Conservation (phyloP, 1,284 basidiomycete species). For the Cutaneotrichosporon cutaneum region DNA sequence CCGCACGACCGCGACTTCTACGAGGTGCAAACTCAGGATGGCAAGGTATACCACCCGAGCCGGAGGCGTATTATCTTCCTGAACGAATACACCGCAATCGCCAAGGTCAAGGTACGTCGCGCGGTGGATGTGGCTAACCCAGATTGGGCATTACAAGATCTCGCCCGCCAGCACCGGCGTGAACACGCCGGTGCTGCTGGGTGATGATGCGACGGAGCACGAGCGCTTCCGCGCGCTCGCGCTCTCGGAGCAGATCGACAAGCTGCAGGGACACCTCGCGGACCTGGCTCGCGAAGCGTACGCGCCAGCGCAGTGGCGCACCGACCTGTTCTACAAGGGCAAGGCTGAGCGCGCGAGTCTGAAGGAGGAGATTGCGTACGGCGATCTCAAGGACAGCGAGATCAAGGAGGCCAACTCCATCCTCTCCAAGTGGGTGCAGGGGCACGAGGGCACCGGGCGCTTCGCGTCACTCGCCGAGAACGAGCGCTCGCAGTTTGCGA, state of each 20-base stretch:
- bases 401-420: constrained; percentile 27
- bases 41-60: constrained; percentile 4
- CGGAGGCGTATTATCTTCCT: constrained; percentile 26
- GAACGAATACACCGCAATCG: constrained; percentile 27
- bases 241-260: constrained; percentile 24
- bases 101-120: constrained; percentile 24
- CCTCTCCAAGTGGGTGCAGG: constrained; percentile 30
- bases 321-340: constrained; percentile 31
- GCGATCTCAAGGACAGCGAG: constrained; percentile 33
- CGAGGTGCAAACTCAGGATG: constrained; percentile 19
- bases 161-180: not conserved
- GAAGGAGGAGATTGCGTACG: constrained; percentile 19
- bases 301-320: constrained; percentile 33
- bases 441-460: constrained; percentile 7
- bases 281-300: constrained; percentile 32
- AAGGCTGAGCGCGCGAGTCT: constrained; percentile 4
- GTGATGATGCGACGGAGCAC: not conserved
- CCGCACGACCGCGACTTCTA: constrained; percentile 23
- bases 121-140: not conserved
- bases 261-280: constrained; percentile 31
- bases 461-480: constrained; percentile 25
- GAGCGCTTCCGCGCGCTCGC: constrained; percentile 19
- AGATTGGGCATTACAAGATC: not conserved
- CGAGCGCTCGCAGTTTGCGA: constrained; percentile 21
- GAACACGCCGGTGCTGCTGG: not conserved